phyloP scores from a whole-genome alignment of 2,329 filamentous ascomycete genomes.

The Colletotrichum filicis region DNA sequence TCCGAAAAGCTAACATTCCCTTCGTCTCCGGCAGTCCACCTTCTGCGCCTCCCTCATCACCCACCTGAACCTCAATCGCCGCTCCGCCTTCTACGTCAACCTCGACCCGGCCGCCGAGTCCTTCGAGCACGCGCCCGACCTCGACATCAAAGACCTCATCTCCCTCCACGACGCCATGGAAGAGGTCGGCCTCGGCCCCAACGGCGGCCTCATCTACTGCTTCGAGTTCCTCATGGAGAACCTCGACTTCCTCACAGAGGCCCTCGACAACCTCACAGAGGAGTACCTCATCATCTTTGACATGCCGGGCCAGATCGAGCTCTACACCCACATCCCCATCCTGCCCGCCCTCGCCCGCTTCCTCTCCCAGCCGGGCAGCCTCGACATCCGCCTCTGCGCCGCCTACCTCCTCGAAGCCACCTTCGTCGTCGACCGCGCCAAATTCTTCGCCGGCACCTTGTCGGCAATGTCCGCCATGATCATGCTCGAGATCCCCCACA shows the following conservation, averaged over 20 bases:
- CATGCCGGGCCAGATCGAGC: slow-evolving; percentile 98
- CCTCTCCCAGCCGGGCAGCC: slow-evolving; percentile 79
- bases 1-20: background rate
- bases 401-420: slow-evolving; percentile 95
- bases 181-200: slow-evolving; percentile 89
- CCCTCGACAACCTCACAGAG: slow-evolving; percentile 86
- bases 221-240: slow-evolving; percentile 97
- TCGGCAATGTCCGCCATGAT: slow-evolving; percentile 99
- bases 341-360: slow-evolving; percentile 86
- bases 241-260: slow-evolving; percentile 88
- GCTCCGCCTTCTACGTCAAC: slow-evolving; percentile 98
- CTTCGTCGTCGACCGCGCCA: slow-evolving; percentile 94
- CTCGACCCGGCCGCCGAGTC: slow-evolving; percentile 95
- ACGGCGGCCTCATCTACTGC: slow-evolving; percentile 94
- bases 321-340: slow-evolving; percentile 97
- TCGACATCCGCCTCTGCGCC: slow-evolving; percentile 93
- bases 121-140: slow-evolving; percentile 90
- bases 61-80: slow-evolving; percentile 87
- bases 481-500: slow-evolving; percentile 95
- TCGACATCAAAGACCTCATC: slow-evolving; percentile 96
- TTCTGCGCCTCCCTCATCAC: slow-evolving; percentile 96
- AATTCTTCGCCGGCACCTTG: slow-evolving; percentile 96
- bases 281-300: slow-evolving; percentile 98
- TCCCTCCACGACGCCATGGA: slow-evolving; percentile 97
- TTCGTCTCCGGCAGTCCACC: slow-evolving; percentile 72